Percentiles rank a stretch among this genome's conserved stretches.
These are phyloP conservation scores for Thelonectria olida DNA, from an alignment of 2,329 filamentous ascomycete species.

Conservation along the genomic window DNA sequence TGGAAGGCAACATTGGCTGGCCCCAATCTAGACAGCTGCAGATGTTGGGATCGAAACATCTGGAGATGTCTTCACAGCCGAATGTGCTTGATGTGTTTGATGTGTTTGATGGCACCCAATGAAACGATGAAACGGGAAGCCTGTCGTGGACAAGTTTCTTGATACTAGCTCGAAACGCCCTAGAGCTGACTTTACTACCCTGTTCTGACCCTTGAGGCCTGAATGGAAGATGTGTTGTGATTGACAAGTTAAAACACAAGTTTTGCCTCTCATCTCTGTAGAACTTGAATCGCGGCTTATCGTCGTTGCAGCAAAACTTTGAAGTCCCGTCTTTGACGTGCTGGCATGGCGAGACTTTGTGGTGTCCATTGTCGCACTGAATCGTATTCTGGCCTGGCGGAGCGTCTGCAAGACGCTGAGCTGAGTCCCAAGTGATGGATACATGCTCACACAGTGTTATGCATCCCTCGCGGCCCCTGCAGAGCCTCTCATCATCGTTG, in stretches of 20 bases:
- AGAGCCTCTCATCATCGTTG: slow-evolving; percentile 8
- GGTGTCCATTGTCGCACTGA: neutral
- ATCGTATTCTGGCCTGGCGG: neutral
- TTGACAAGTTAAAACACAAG: neutral
- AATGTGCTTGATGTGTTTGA: too few relatives aligned
- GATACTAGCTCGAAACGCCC: neutral
- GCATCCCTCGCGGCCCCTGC: neutral
- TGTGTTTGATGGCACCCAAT: neutral
- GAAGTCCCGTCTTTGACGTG: neutral
- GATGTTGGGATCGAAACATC: slow-evolving; percentile 14
- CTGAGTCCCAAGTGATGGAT: slow-evolving; percentile 1
- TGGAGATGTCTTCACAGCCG: slow-evolving; percentile 12
- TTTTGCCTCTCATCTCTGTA: neutral
- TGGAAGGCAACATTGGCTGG: too few relatives aligned
- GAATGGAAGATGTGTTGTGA: slow-evolving; percentile 12
- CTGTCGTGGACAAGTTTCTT: neutral
- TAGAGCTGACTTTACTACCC: neutral
- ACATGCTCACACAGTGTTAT: slow-evolving; percentile 3
- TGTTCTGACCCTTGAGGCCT: neutral
- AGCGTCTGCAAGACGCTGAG: neutral
- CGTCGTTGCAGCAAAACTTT: neutral
- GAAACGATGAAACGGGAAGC: neutral
- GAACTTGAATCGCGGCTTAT: slow-evolving; percentile 1
- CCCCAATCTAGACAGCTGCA: slow-evolving; percentile 19
- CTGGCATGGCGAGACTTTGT: neutral